Evolutionary conservation across 2,329 filamentous ascomycete genomes (phyloP).

Genomic region (Fusarium siculi): DNA sequence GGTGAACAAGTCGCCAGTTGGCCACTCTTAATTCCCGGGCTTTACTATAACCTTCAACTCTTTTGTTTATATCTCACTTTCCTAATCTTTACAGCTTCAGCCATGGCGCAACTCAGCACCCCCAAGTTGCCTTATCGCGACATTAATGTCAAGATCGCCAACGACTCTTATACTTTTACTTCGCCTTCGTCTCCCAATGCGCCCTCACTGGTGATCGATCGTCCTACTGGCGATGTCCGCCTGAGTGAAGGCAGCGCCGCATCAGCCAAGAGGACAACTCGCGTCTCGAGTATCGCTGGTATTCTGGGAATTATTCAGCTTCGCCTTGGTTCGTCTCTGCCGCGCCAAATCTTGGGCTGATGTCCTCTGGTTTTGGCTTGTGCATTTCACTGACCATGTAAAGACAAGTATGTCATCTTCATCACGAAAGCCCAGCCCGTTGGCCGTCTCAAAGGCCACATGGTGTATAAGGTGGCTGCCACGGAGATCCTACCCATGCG

Average conservation of each 20-base stretch:
- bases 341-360: constrained; percentile 20
- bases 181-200: constrained; percentile 93
- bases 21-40: constrained; percentile 28
- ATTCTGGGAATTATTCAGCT: constrained; percentile 95
- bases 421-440: constrained; percentile 95
- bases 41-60: constrained; percentile 6
- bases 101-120: constrained; percentile 52
- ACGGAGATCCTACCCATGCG: constrained; percentile 95
- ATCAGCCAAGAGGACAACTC: constrained; percentile 75
- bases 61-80: constrained; percentile 8
- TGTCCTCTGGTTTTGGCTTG: constrained; percentile 8
- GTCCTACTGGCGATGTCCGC: constrained; percentile 90
- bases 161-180: constrained; percentile 94
- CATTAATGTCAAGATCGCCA: constrained; percentile 94
- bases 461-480: constrained; percentile 91
- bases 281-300: constrained; percentile 91
- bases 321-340: constrained; percentile 76
- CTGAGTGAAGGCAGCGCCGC: constrained; percentile 82
- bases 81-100: constrained; percentile 26
- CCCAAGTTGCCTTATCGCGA: constrained; percentile 81
- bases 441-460: constrained; percentile 92
- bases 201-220: constrained; percentile 87
- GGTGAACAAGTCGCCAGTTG: constrained; percentile 34
- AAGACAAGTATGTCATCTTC: constrained; percentile 94
- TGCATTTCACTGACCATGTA: constrained; percentile 33